Base-by-base conservation (phyloP, 768 basidiomycete genomes). In the Tricholoma furcatifolium region DNA sequence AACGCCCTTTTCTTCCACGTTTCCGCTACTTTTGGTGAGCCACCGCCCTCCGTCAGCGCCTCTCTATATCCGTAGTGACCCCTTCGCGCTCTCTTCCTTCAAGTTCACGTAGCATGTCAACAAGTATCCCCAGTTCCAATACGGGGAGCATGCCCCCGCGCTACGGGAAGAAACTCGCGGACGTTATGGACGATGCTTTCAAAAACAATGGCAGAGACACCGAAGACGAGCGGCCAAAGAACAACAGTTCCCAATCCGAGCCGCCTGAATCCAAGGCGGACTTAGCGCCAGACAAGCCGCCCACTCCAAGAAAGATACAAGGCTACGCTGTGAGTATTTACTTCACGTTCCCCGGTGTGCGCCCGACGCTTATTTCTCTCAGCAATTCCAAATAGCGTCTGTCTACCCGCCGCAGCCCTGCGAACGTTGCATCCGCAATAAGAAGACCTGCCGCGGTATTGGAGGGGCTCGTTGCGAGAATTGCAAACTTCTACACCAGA, bases 401-500 rank as follows among this genome's bases (percentile, higher is more conserved):
- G 66, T 71, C 42, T 67, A 67, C 51, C 69, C 75, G 30, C 72
- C 74, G 23, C 68, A 67, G 44, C 73, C 74, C 14, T 77, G 76
- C 56, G 76, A 77, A 50, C 72, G 76, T 44, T 77, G 76, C 54
- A 64, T 71, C 57, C 73, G 74, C 55, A 70, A 72, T 17, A 70
- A 68, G 42, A 73, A 70, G 60, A 69, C 67, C 5, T 77, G 76
- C 59, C 73, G 67, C 56, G 76, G 76, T 17, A 62, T 74, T 20
- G 67, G 71, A 27, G 73, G 74, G 42, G 67, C 70, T 60, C 74
- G 76, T 45, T 77, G 76, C 58, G 74, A 76, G 53, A 67, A 76
- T 57, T 77, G 76, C 65, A 77, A 76, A 60, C 63, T 66, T 53
- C 66, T 76, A 49, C 75, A 76, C 59, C 74, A 76, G 61, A 74